Evolutionary conservation across 306 rosid genomes (phyloP), one percentile per base, ranked within the genome.

Genomic region (Vigna unguiculata): DNA sequence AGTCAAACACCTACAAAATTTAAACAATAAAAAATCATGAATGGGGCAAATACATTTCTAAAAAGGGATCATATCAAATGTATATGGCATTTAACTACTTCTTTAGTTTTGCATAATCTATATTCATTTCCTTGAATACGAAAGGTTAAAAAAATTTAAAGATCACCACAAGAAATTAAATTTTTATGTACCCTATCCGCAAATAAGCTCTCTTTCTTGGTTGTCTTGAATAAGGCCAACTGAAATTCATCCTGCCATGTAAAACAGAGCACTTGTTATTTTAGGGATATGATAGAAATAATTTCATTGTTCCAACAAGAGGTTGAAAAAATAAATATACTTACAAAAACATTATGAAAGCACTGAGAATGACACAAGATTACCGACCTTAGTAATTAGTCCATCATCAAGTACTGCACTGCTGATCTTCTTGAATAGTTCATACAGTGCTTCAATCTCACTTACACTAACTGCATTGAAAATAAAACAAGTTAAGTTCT

Each of bases 381-480:
- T n/a, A 71, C 43, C 46, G 38, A 92, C 97, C 91, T 92, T 92
- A 76, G 86, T 88, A 74, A 92, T 90, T 30, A 92, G 82, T 64
- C 97, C 97, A 59, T 92, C 92, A 13, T 92, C 97, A 68, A 78
- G 69, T 71, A 92, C 85, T 63, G 87, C 78, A 80, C 93, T 86
- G 63, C 93, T 92, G 52, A 92, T 90, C 84, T 88, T 92, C 86
- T 90, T 92, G 75, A 86, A 92, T 34, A 92, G 80, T 83, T 92
- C 97, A 66, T 92, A 92, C 40, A 92, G 75, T 4, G 96, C 97
- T 84, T 92, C 97, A 68, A 92, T 80, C 81, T 92, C 97, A 83
- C 96, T 92, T 66, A 92, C 92, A 71, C 85, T 92, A 85, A 92
- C 97, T 92, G 92, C 89, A 84, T 72, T 61, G 9, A 34, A 40